A percentile compares a stretch with the other conserved stretches of the same genome.
Evolutionary conservation across 1,139 yeast species (phyloP).

Genomic region (Blastobotrys illinoisensis): DNA sequence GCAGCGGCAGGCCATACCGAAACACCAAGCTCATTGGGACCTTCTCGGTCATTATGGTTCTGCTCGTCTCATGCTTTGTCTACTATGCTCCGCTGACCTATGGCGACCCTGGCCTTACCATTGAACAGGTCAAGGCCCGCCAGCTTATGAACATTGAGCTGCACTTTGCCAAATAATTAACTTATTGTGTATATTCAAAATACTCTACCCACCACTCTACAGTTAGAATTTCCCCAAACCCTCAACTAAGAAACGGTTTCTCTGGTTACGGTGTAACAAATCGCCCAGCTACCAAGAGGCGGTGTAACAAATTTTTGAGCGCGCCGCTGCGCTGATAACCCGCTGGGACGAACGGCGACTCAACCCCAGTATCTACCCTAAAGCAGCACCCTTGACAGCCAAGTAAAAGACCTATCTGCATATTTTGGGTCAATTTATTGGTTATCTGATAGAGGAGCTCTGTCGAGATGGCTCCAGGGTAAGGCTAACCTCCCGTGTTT

Average conservation of each 20-base stretch:
- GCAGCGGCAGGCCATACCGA: slow-evolving; percentile 14
- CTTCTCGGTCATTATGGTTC: slow-evolving; percentile 40
- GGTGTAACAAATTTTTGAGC: not conserved
- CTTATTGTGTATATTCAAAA: not conserved
- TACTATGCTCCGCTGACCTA: slow-evolving; percentile 83
- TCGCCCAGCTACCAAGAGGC: too few species aligned
- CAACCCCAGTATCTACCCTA: too few species aligned
- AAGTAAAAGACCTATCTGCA: not conserved
- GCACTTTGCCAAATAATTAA: slow-evolving; percentile 67
- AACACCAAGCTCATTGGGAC: slow-evolving; percentile 31
- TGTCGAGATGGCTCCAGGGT: not conserved
- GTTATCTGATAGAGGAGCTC: not conserved
- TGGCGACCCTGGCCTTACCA: slow-evolving; percentile 62
- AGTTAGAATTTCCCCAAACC: too few species aligned
- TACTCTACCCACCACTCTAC: too few species aligned
- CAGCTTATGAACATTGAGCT: slow-evolving; percentile 78
- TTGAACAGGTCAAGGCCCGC: slow-evolving; percentile 63
- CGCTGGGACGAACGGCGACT: not conserved
- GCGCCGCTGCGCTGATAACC: not conserved
- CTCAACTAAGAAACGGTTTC: too few species aligned
- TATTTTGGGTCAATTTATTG: not conserved
- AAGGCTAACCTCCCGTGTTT: not conserved
- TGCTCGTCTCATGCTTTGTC: slow-evolving; percentile 58
- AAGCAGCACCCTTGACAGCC: not conserved
- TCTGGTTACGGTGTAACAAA: too few species aligned